Evolutionary conservation across 75 land plant species (phyloP).

Genomic region (Pinus albicaulis): DNA sequence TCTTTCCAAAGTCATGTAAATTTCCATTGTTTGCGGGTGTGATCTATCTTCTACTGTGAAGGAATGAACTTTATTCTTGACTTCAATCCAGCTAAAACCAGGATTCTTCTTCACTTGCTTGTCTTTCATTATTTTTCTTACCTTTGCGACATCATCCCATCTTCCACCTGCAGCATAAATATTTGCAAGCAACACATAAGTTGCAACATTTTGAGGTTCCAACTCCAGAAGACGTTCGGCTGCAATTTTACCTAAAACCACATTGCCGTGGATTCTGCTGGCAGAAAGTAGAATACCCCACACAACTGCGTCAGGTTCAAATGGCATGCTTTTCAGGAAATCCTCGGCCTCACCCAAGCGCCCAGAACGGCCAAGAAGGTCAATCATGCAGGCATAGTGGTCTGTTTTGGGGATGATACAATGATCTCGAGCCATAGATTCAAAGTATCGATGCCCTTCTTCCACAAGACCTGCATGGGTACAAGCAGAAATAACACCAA

Average conservation of each 20-base stretch:
- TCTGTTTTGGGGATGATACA: conserved; percentile 23
- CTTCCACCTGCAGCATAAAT: conserved; percentile 44
- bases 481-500: conserved; percentile 45
- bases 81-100: conserved; percentile 47
- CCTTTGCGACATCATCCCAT: conserved; percentile 45
- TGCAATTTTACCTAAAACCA: conserved; percentile 24
- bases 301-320: conserved; percentile 19
- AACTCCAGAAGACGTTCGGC: conserved; percentile 22
- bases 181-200: conserved; percentile 40
- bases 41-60: conserved; percentile 41
- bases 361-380: conserved; percentile 38
- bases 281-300: conserved; percentile 42
- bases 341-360: conserved; percentile 29
- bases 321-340: conserved; percentile 32
- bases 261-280: conserved; percentile 17
- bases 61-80: conserved; percentile 27
- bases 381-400: conserved; percentile 46
- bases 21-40: conserved; percentile 29
- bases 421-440: conserved; percentile 19
- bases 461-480: conserved; percentile 37
- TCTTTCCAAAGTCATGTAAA: conserved; percentile 18
- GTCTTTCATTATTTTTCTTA: conserved; percentile 38
- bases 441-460: conserved; percentile 24
- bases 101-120: conserved; percentile 34
- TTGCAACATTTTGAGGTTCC: conserved; percentile 30